These are phyloP conservation scores for Aureobasidium lini DNA, from an alignment of 2,329 filamentous ascomycete genomes.

Conservation along the genomic window DNA sequence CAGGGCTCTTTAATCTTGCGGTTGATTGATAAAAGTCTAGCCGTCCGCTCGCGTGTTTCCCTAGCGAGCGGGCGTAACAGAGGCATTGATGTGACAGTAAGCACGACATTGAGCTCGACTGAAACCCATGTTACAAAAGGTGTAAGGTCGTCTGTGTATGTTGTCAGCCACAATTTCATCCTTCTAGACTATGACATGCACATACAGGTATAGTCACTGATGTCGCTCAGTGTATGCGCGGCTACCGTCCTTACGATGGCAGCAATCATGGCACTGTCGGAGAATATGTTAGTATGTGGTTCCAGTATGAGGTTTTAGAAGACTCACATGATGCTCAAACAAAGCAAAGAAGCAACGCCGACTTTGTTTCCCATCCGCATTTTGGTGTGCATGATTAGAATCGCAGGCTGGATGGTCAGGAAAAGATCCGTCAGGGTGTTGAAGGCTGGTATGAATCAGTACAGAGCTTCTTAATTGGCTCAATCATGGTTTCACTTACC, in stretches of 20 bases:
- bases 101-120: conserved; percentile 29
- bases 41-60: conserved; percentile 9
- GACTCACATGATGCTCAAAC: conserved; percentile 21
- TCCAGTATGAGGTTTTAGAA: neutral
- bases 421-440: conserved; percentile 26
- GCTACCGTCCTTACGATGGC: conserved; percentile 26
- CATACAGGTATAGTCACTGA: conserved; percentile 24
- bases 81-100: conserved; percentile 25
- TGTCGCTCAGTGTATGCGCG: conserved; percentile 19
- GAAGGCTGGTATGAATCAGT: conserved; percentile 18
- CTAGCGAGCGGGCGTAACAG: conserved; percentile 23
- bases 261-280: conserved; percentile 22
- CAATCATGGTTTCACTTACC: conserved; percentile 15
- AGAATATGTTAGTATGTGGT: neutral
- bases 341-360: conserved; percentile 21
- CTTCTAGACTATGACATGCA: neutral
- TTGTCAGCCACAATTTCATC: neutral
- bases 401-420: conserved; percentile 23
- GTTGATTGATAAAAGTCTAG: conserved; percentile 13
- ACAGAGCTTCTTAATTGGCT: neutral
- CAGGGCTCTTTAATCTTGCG: conserved; percentile 14
- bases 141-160: conserved; percentile 18
- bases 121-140: conserved; percentile 23
- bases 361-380: conserved; percentile 22
- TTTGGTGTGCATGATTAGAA: conserved; percentile 24